These are phyloP conservation scores for Aeminium ludgeri DNA, from an alignment of 495 filamentous ascomycete species.

Conservation along the genomic window DNA sequence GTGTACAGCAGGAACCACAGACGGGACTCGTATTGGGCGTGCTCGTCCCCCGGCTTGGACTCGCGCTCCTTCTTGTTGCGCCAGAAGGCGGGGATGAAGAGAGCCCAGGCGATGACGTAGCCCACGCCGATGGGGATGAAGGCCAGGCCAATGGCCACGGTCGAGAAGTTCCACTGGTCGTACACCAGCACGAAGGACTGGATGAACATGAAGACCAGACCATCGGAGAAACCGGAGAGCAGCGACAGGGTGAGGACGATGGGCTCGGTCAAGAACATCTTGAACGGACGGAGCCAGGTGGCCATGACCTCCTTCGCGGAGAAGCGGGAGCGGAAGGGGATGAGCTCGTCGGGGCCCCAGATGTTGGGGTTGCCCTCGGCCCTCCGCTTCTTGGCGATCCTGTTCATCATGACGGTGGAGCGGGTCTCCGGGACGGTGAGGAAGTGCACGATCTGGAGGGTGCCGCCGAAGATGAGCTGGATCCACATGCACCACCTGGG, in stretches of 20 bases:
- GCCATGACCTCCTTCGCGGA: conserved; percentile 36
- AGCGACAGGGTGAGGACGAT: conserved; percentile 58
- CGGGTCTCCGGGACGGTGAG: conserved; percentile 54
- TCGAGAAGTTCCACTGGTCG: conserved; percentile 43
- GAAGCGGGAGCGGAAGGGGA: conserved; percentile 41
- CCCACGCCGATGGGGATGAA: conserved; percentile 50
- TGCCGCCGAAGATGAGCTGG: conserved; percentile 55
- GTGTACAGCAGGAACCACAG: conserved; percentile 42
- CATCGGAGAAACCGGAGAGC: conserved; percentile 60
- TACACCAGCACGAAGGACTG: conserved; percentile 51
- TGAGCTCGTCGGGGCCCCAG: conserved; percentile 48
- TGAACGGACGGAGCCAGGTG: conserved; percentile 56
- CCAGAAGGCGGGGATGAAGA: conserved; percentile 46
- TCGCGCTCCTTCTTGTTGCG: conserved; percentile 38
- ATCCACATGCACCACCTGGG: conserved; percentile 59
- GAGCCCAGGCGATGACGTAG: conserved; percentile 45
- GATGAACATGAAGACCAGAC: conserved; percentile 68
- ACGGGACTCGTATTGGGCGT: conserved; percentile 41
- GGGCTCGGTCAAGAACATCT: conserved; percentile 59
- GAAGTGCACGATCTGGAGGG: conserved; percentile 48
- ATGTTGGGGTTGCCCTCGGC: conserved; percentile 38
- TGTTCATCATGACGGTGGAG: conserved; percentile 47
- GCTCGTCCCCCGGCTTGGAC: conserved; percentile 38
- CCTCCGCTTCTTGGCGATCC: conserved; percentile 46
- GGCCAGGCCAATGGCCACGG: conserved; percentile 38